A percentile compares a stretch with the other conserved stretches of the same genome.
Evolutionary conservation across 495 filamentous ascomycete genomes (phyloP).

Genomic region (Penicillium diatomitis): DNA sequence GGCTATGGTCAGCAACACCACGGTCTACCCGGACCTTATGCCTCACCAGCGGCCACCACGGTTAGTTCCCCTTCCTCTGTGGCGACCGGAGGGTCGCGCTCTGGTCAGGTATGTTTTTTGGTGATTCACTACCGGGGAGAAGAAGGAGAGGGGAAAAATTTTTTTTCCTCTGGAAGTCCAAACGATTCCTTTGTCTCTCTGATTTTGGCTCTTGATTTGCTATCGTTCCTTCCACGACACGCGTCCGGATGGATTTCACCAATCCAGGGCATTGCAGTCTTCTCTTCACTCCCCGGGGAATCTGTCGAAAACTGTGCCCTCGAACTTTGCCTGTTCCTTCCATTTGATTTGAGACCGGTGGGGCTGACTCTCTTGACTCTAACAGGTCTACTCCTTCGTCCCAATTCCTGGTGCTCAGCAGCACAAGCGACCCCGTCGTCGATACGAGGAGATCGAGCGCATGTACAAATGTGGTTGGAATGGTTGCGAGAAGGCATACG

Average conservation of each 20-base stretch:
- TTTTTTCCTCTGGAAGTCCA: background rate
- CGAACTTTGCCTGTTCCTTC: constrained; percentile 3
- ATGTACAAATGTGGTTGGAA: constrained; percentile 99
- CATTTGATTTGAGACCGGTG: background rate
- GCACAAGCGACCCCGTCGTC: constrained; percentile 87
- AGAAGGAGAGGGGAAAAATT: background rate
- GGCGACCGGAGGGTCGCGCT: constrained; percentile 51
- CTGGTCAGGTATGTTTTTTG: constrained; percentile 63
- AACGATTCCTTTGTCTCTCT: no score
- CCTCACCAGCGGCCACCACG: constrained; percentile 50
- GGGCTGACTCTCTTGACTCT: constrained; percentile 1
- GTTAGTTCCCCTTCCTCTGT: constrained; percentile 50
- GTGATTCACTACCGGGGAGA: constrained; percentile 19
- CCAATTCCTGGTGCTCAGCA: constrained; percentile 96
- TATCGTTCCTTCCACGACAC: no score
- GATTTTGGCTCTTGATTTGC: no score
- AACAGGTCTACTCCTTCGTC: constrained; percentile 95
- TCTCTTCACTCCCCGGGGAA: no score
- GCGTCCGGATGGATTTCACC: no score
- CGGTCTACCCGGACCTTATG: constrained; percentile 54
- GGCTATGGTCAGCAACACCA: constrained; percentile 59
- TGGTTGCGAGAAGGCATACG: constrained; percentile 96
- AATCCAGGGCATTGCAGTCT: no score
- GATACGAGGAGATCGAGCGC: constrained; percentile 97
- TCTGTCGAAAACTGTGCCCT: constrained; percentile 1